Evolutionary conservation across 2,329 filamentous ascomycete species (phyloP), one percentile per base, ranked within the genome.

Genomic region (Phaeosphaeriaceae sp.): DNA sequence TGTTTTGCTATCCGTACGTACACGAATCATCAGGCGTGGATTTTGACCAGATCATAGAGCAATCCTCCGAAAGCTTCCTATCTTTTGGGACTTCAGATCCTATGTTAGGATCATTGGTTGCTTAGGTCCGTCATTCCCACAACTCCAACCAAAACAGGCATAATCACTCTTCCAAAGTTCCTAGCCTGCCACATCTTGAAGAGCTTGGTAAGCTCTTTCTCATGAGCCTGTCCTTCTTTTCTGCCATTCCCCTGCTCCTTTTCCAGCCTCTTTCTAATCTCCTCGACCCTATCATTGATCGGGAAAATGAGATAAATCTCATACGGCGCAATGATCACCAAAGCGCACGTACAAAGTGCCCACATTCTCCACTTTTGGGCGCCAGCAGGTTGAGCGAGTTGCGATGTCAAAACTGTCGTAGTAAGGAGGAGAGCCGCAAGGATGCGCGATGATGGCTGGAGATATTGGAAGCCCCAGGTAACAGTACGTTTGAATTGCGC

Each of bases 291-390:
- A 24, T 58, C 59, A 23, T 61, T 58, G 21, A 61, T 47, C 4
- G 55, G 55, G 22, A 58, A 61, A 13, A 61, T 58, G 1, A 43
- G 22, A 23, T 49, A 51, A 15, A 58, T 56, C 35, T 61, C 59
- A 13, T 58, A 61, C 13, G 55, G 52, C 32, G 59, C 59, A 9
- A 61, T 46, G 3, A 49, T 49, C 1, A 43, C 22, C 11, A 61
- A 15, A 0, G 30, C 17, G 0, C 46, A 50, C 7, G 52, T 51
- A 22, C 44, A 56, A 1, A 17, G 8, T 1, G 59, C 59, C 59
- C 59, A 61, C 19, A 15, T 40, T n/a, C 40, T 54, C 52, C 52
- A 54, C 21, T 22, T 30, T 22, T 30, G 42, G 7, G 52, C 43
- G 10, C 40, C 43, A 15, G 24, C 11, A 1, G 43, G 13, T 8